Evolutionary conservation across 1,284 basidiomycete species (phyloP).

Genomic region (Sanguinoderma infundibulare): DNA sequence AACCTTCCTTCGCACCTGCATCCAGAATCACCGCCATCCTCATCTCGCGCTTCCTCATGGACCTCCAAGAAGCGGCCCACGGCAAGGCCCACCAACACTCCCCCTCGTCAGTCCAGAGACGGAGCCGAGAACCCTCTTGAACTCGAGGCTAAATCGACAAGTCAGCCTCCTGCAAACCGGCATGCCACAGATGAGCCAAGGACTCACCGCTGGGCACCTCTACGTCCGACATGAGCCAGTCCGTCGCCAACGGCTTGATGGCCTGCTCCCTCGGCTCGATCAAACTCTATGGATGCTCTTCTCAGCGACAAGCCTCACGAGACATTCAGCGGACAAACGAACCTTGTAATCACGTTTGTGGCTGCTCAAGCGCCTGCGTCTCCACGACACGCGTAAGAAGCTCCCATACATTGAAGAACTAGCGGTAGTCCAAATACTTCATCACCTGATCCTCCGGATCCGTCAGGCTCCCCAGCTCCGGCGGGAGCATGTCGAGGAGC

Average conservation of each 20-base stretch:
- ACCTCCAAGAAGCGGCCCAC: too few relatives aligned
- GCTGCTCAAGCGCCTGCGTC: slow-evolving; percentile 55
- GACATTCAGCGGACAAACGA: slow-evolving; percentile 5
- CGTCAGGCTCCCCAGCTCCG: slow-evolving; percentile 59
- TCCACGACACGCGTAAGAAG: slow-evolving; percentile 60
- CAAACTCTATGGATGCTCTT: slow-evolving; percentile 45
- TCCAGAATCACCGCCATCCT: too few relatives aligned
- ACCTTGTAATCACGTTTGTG: slow-evolving; percentile 67
- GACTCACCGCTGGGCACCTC: slow-evolving; percentile 47
- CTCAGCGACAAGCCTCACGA: neutral
- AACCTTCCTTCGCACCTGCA: too few relatives aligned
- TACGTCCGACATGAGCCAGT: slow-evolving; percentile 70
- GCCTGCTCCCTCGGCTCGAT: slow-evolving; percentile 65
- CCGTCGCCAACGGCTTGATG: slow-evolving; percentile 70
- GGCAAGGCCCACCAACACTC: too few relatives aligned
- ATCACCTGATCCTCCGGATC: slow-evolving; percentile 67
- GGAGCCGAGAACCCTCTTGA: too few relatives aligned
- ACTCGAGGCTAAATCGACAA: too few relatives aligned
- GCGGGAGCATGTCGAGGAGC: slow-evolving; percentile 69
- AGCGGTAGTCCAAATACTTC: slow-evolving; percentile 75
- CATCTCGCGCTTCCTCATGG: too few relatives aligned
- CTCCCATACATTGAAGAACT: slow-evolving; percentile 77
- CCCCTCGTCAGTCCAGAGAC: too few relatives aligned
- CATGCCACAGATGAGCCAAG: neutral
- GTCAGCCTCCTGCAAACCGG: too few relatives aligned